Evolutionary conservation across 2,329 filamentous ascomycete species (phyloP), one percentile per base, ranked within the genome.

Genomic region (Ambrosiella beaveri): DNA sequence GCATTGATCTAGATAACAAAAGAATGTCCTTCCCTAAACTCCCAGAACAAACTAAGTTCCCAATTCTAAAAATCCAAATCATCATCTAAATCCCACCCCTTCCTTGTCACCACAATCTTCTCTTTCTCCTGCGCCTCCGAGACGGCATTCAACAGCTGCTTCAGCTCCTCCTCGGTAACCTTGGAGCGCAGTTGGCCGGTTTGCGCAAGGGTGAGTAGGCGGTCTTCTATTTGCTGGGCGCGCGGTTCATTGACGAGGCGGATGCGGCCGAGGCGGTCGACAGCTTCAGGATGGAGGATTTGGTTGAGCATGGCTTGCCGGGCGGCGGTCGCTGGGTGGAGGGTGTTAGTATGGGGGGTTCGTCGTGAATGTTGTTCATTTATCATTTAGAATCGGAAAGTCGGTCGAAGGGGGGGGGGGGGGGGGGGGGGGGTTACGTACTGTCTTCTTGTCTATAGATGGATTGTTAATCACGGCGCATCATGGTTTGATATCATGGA

Each of bases 221-320:
- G 74, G 76, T 94, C 90, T 75, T 98, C 93, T 59, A 98, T 81
- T 66, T 96, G 89, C 62, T 78, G 80, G 40, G 93, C 93, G 66
- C 93, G 87, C 65, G 85, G 84, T 69, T 90, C 88, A 73, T 97
- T 97, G 67, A 98, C 93, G 61, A 98, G 82, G 39, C 91, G 85
- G 73, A 98, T 97, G 63, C 93, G 88, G 59, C 88, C 88, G 1
- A 98, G 79, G 12, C 93, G 86, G 73, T 98, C 93, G 61, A 88
- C 86, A 15, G 93, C 93, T 67, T 91, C 88, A 64, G 93, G 93
- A 66, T 90, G 84, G 62, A 98, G 87, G 74, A 98, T 97, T 71
- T 97, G 93, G 65, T 79, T 80, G 62, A 98, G 83, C 65, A 96
- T 85, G 61, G 80, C 77, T 65, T 82, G 75, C 61, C 88, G 85